Evolutionary conservation across 2,329 filamentous ascomycete species (phyloP).

Genomic region (Exophiala mesophila): DNA sequence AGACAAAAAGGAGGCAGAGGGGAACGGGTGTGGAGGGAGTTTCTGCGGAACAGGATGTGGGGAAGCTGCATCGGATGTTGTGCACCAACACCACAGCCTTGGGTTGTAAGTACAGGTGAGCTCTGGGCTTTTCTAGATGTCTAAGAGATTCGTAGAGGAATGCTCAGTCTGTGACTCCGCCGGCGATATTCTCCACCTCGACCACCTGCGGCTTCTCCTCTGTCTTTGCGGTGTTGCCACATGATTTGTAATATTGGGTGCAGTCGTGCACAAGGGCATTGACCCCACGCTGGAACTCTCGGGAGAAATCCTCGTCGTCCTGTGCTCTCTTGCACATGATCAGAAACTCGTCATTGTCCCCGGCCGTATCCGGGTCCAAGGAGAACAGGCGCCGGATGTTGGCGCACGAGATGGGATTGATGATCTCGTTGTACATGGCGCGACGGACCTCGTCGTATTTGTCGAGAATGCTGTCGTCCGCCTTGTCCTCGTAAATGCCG

Average conservation of each 20-base stretch:
- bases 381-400: slow-evolving; percentile 37
- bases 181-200: no score
- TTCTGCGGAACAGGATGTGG: no score
- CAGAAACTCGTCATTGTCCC: slow-evolving; percentile 37
- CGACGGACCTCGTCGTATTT: slow-evolving; percentile 39
- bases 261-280: slow-evolving; percentile 18
- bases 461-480: slow-evolving; percentile 40
- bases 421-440: slow-evolving; percentile 36
- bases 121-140: no score
- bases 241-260: slow-evolving; percentile 16
- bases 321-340: slow-evolving; percentile 31
- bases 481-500: slow-evolving; percentile 37
- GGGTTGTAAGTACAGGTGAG: no score
- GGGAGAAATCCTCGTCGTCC: slow-evolving; percentile 28
- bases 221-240: neutral
- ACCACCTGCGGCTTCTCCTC: neutral
- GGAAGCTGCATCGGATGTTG: no score
- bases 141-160: no score
- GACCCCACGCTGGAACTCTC: slow-evolving; percentile 9
- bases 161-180: no score
- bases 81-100: no score
- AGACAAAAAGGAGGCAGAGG: no score
- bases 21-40: no score
- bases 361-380: slow-evolving; percentile 34
- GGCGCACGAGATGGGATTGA: slow-evolving; percentile 39